Base-by-base conservation (phyloP, 306 rosid genomes). In the Quercus dentata region DNA sequence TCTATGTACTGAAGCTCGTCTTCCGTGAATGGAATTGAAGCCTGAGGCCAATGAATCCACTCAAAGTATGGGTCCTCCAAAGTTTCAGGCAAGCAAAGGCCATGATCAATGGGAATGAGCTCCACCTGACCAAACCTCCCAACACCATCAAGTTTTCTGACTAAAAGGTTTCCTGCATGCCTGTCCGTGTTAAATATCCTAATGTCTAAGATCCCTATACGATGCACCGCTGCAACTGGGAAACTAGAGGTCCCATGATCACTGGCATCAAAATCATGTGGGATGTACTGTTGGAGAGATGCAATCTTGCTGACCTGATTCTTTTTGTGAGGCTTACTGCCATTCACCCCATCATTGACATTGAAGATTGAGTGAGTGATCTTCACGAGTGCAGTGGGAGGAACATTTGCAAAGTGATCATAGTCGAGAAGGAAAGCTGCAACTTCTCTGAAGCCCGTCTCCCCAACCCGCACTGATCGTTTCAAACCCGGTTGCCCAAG, bases 41-140 rank as follows among this genome's bases (percentile, higher is more conserved):
- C 90, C 82, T 95, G 99, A 56, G 99, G 99, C 99, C 99, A 95
- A 82, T 95, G 99, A 76, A 95, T 95, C 99, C 99, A 95, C 91
- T 95, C 99, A 54, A 95, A 93, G 61, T 95, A 95, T 0, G 99
- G 99, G 64, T 95, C 99, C 88, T 95, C 99, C 86, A 95, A 82
- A 72, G 92, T 82, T 74, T 95, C 99, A 0, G 99, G 99, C 71
- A 95, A 83, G 88, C 98, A 95, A 77, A 95, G 99, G 55, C 99
- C 99, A 64, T 95, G 99, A 82, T 95, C 99, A 81, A 95, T 95
- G 5, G 99, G 99, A 75, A 95, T 85, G 68, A 95, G 91, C 85
- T 93, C 99, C 84, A 95, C 93, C 86, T 89, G 94, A 82, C 92
- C 96, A 87, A 95, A 95, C 83, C 74, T 83, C 64, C 98, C 97